These are phyloP conservation scores for Coffea humblotiana DNA, from an alignment of 305 asterid species.

Conservation along the genomic window DNA sequence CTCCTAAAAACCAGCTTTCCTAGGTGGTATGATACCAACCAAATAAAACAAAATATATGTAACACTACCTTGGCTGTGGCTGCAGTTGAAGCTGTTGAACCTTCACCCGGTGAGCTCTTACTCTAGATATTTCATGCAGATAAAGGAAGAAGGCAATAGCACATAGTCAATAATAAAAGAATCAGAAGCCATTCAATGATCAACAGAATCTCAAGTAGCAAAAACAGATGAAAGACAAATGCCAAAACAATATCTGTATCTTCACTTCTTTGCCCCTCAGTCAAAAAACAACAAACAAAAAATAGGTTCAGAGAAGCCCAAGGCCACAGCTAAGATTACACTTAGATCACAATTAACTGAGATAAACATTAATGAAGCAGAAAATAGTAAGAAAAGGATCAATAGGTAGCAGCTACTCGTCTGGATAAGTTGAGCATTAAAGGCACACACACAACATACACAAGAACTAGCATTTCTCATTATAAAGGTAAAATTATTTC, in stretches of 20 bases:
- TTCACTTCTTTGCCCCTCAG: background rate
- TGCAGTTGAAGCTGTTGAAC: constrained; percentile 54
- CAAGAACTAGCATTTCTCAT: background rate
- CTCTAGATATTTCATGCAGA: constrained; percentile 20
- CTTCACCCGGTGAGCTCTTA: constrained; percentile 58
- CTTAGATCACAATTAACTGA: too few species aligned
- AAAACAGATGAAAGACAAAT: too few species aligned
- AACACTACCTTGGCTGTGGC: constrained; percentile 48
- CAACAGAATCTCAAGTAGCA: background rate
- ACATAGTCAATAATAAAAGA: background rate
- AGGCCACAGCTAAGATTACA: too few species aligned
- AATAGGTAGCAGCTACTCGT: background rate
- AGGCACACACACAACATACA: background rate
- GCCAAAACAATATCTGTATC: background rate
- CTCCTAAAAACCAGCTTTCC: background rate
- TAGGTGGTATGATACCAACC: background rate
- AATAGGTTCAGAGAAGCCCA: background rate
- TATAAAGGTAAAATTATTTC: background rate
- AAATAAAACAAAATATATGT: constrained; percentile 1
- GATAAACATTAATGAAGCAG: too few species aligned
- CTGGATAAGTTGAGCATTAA: background rate
- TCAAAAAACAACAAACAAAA: background rate
- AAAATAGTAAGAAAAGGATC: too few species aligned
- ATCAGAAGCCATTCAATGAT: background rate
- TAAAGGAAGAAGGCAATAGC: background rate